Base-by-base conservation (phyloP, 1,284 basidiomycete species). In the Microbotryum scabiosae region DNA sequence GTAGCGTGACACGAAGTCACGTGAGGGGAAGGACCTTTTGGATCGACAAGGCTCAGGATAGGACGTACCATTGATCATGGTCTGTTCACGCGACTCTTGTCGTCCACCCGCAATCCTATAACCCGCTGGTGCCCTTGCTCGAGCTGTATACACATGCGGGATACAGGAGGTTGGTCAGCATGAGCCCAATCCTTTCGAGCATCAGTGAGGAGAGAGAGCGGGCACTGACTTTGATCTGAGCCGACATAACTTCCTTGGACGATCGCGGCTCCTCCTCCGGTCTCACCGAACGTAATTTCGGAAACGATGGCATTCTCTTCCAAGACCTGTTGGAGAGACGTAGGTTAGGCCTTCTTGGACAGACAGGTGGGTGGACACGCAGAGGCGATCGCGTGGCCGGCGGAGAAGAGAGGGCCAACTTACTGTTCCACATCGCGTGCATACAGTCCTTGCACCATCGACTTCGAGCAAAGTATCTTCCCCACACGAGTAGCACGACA, bases 181-280 rank as follows among this genome's bases (percentile, higher is more conserved):
- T 18, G 46, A 16, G 30, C 45, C 4, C 56, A 20, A 30, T 30
- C 8, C 30, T 30, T 30, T 14, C 53, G 28, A 46, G 21, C 45
- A 47, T 28, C 54, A n/a, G 48, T 21, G 45, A n/a, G 25, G 32
- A 36, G 48, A 53, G 56, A 59, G 18, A 54, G 47, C 47, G 30
- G 47, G 51, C 26, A 83, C 89, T 75, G 71, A 97, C 93, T 93
- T 59, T 91, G 85, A 62, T 90, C 87, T 70, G 90, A 86, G 1
- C 84, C 88, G n/a, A 99, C 88, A 73, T 90, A 96, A 18, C 88
- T 87, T 21, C 96, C 96, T 73, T 94, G 89, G 0, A 97, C 92
- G 78, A 96, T 89, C 1, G 94, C 91, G 14, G 91, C 90, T 36
- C 96, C 96, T 51, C 84, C 84, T 8, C 87, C 84, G 10, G 88